Evolutionary conservation across 2,329 filamentous ascomycete genomes (phyloP).

Genomic region (Botrytis medusae): DNA sequence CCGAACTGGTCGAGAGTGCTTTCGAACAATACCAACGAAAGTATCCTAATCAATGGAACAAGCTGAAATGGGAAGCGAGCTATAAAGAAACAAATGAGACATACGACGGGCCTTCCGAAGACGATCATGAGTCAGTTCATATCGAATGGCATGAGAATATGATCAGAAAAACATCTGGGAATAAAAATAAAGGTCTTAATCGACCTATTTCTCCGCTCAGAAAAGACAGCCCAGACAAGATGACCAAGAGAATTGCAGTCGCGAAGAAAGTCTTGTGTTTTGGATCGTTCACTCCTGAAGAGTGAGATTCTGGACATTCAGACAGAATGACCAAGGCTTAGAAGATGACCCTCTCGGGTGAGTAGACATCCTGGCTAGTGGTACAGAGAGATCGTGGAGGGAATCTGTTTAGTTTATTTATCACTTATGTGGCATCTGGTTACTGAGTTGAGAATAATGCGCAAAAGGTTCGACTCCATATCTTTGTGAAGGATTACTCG

Average conservation of each 20-base stretch:
- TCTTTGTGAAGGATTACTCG: rapidly evolving
- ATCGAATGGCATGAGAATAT: neutral
- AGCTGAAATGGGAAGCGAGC: neutral
- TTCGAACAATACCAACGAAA: neutral
- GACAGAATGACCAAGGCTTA: rapidly evolving
- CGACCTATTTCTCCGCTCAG: neutral
- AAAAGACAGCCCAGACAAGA: too few species aligned
- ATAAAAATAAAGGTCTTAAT: rapidly evolving
- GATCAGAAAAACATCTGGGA: rapidly evolving
- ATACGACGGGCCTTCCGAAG: neutral
- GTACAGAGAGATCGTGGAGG: rapidly evolving
- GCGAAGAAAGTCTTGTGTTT: neutral
- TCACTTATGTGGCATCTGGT: neutral
- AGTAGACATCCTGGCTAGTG: too few species aligned
- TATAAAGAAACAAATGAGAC: rapidly evolving
- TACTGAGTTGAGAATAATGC: neutral
- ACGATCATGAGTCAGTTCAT: neutral
- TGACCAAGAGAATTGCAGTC: neutral
- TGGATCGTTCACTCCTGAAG: neutral
- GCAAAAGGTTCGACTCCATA: rapidly evolving
- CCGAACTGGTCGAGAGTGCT: neutral
- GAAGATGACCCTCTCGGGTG: too few species aligned
- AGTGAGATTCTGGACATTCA: too few species aligned
- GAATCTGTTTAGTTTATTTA: neutral
- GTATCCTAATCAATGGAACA: neutral